Conservation (phyloP, 2,329 filamentous ascomycete species). For the Fusarium pseudonygamai region DNA sequence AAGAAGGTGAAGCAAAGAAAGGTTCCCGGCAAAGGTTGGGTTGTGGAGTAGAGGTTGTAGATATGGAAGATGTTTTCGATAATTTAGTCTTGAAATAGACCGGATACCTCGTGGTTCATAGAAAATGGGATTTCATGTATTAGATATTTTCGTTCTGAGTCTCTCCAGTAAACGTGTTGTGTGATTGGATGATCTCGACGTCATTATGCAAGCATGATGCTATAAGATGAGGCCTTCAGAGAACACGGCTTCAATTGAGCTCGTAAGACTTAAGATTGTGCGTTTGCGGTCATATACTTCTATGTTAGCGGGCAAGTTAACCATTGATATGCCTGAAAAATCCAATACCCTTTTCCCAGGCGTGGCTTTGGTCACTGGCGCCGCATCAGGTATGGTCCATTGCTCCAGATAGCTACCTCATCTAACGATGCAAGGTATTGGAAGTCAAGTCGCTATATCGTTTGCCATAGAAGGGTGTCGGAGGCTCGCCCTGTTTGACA, state of each 20-base stretch:
- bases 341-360: constrained; percentile 40
- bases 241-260: neutral
- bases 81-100: constrained; percentile 28
- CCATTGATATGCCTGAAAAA: constrained; percentile 2
- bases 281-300: neutral
- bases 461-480: constrained; percentile 57
- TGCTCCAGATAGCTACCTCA: neutral
- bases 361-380: constrained; percentile 47
- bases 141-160: neutral
- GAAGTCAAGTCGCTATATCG: constrained; percentile 48
- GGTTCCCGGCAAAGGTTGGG: constrained; percentile 77
- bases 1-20: constrained; percentile 85
- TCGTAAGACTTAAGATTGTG: no score
- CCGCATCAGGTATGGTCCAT: constrained; percentile 42
- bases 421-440: constrained; percentile 10
- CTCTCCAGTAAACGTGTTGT: neutral
- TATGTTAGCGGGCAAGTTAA: no score
- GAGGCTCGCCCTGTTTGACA: constrained; percentile 54
- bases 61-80: neutral
- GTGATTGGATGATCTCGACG: constrained; percentile 8
- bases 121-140: neutral
- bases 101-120: constrained; percentile 35
- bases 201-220: constrained; percentile 18
- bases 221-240: neutral
- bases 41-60: constrained; percentile 62